Evolutionary conservation across 148 eudicot species (phyloP).

Genomic region (Tetragonia tetragonoides): DNA sequence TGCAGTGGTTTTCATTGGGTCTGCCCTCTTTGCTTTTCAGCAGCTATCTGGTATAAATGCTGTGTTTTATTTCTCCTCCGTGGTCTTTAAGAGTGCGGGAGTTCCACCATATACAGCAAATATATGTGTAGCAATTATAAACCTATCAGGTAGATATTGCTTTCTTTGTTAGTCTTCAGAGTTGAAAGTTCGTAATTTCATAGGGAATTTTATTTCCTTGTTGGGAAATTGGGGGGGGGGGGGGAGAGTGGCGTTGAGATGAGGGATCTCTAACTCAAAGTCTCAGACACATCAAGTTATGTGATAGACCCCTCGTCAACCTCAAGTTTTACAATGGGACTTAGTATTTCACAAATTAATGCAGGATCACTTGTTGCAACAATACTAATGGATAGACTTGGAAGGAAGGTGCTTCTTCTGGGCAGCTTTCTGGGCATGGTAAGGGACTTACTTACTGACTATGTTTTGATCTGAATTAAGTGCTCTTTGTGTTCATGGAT

Average conservation of each 20-base stretch:
- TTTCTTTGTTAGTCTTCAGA: neutral
- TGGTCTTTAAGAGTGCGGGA: slow-evolving; percentile 74
- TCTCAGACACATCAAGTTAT: neutral
- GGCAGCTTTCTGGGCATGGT: slow-evolving; percentile 86
- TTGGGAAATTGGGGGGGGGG: neutral
- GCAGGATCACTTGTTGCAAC: slow-evolving; percentile 75
- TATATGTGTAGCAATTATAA: slow-evolving; percentile 62
- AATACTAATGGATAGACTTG: slow-evolving; percentile 80
- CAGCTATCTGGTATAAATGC: slow-evolving; percentile 94
- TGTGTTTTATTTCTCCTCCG: slow-evolving; percentile 89
- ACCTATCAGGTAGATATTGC: slow-evolving; percentile 51
- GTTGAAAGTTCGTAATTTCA: neutral
- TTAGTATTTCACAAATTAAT: slow-evolving; percentile 8
- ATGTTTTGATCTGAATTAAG: neutral
- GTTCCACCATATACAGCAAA: slow-evolving; percentile 73
- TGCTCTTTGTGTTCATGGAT: neutral
- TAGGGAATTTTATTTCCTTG: neutral
- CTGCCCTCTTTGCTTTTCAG: slow-evolving; percentile 76
- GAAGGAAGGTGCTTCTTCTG: slow-evolving; percentile 80
- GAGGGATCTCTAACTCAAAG: neutral
- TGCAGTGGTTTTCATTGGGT: slow-evolving; percentile 85
- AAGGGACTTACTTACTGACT: slow-evolving; percentile 19
- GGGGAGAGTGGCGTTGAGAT: neutral
- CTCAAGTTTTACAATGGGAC: neutral
- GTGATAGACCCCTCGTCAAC: neutral